phyloP scores from a whole-genome alignment of 805 yeast species.

The Phaffomyces thermotolerans region DNA sequence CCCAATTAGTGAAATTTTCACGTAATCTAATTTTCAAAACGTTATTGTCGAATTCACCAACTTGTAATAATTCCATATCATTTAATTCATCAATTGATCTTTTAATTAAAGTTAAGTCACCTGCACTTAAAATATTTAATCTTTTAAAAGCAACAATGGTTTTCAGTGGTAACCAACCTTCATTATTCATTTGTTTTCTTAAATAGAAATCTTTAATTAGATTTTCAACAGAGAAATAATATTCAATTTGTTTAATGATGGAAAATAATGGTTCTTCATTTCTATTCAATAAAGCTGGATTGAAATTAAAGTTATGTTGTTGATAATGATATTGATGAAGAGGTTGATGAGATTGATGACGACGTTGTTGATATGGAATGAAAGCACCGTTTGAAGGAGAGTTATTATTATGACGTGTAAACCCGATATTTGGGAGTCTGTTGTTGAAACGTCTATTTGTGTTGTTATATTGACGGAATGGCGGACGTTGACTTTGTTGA shows the following conservation, averaged over 20 bases:
- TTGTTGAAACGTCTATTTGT: constrained; percentile 18
- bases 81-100: constrained; percentile 46
- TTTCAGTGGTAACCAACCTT: constrained; percentile 63
- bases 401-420: constrained; percentile 8
- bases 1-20: constrained; percentile 58
- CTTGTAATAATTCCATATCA: constrained; percentile 28
- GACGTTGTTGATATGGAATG: constrained; percentile 10
- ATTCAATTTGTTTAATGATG: constrained; percentile 60
- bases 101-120: constrained; percentile 43
- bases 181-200: constrained; percentile 70
- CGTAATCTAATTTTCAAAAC: constrained; percentile 56
- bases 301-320: constrained; percentile 2
- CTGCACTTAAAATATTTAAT: constrained; percentile 56
- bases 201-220: constrained; percentile 77
- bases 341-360: constrained; percentile 8
- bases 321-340: constrained; percentile 1
- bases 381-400: constrained; percentile 1
- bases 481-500: constrained; percentile 10
- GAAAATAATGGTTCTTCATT: constrained; percentile 17
- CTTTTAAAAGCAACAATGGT: constrained; percentile 69
- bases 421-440: constrained; percentile 4
- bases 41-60: constrained; percentile 30
- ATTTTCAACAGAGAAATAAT: constrained; percentile 86
- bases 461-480: constrained; percentile 19
- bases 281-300: constrained; percentile 5